Base-by-base conservation (phyloP, 352 stramenopile genomes). In the Elongisporangium prolatum region DNA sequence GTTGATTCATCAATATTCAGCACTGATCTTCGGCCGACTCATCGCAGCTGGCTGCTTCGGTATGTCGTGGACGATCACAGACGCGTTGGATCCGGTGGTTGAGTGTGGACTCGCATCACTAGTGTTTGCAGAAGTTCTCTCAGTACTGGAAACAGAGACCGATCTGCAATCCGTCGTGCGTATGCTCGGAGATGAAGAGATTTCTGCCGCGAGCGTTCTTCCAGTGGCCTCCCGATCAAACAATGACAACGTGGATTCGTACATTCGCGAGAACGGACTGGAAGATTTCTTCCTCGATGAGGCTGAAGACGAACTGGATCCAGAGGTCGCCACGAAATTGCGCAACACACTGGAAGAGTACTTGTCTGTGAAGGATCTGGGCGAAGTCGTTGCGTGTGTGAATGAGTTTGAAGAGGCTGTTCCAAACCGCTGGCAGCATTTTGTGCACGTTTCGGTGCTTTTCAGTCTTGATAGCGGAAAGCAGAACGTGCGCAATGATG, bases 151-250 rank as follows among this genome's bases (percentile, higher is more conserved):
- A 54, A 55, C 62, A 11, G 86, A 93, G 28, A 90, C 69, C 61
- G 80, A 89, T 24, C 60, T 77, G 57, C 68, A 64, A 3, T 84
- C 73, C 10, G 84, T 95, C 16, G 66, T 79, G 21, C 77, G 80
- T 18, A 92, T 93, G 86, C 62, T 95, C 50, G 81, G 69, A 1
- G 83, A 92, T 49, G 86, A 95, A 62, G 84, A 94, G 56, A 72
- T 95, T n/a, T 68, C 60, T 6, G 59, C 75, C 2, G 72, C 74
- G 34, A 78, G 64, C 25, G 74, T 89, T 3, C 37, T 91, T 21
- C 80, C 85, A 52, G 56, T 50, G 8, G 67, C 67, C 1, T 67
- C 76, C 57, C 69, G 71, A 5, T 50, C 44, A 5, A 75, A 85
- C 22, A 69, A 86, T 18, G 50, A 68, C 2, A 72, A 75, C 3